Base-by-base conservation (phyloP, 805 yeast genomes). In the Saturnispora ahearnii region DNA sequence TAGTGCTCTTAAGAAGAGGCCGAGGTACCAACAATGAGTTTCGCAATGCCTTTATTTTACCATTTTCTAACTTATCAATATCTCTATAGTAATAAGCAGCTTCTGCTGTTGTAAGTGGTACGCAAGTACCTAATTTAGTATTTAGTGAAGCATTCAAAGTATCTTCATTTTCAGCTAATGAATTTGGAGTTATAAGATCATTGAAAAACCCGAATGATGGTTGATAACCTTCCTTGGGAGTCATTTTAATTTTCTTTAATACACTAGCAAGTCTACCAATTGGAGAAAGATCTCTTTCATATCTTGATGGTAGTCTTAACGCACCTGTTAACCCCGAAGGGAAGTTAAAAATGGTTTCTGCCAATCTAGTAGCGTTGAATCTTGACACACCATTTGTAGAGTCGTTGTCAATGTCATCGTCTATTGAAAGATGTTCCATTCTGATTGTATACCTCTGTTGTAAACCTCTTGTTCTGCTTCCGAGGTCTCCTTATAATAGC, bases 21-120 rank as follows among this genome's bases (percentile, higher is more conserved):
- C 58, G 32, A 54, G 58, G 32, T 53, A 70, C 52, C 11, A 51
- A 69, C 4, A 88, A 58, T 1, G 87, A 77, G 51, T 79, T 77
- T 55, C 77, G 78, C 46, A 89, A 74, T 0, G 96, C 96, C 26
- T 82, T 69, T 21, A 82, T 63, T 47, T 93, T 73, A 1, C 82
- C 80, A 58, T 83, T 82, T 51, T 81, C 90, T 32, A 79, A 72
- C 5, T 81, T 80, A 44, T 76, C 77, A 41, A 73, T 68, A 50
- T 76, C 69, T 47, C 69, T 71, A 62, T 77, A 87, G 31, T 77
- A 67, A 11, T 69, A 63, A 1, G 81, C 80, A 56, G 87, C 95
- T 49, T 84, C 87, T 4, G 76, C 36, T 0, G 88, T 82, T 40
- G 76, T 68, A 29, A 82, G 73, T 0, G 83, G 72, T 52, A 78